Evolutionary conservation across 2,329 filamentous ascomycete genomes (phyloP), one percentile per base, ranked within the genome.

Genomic region (Monosporascus sp.): DNA sequence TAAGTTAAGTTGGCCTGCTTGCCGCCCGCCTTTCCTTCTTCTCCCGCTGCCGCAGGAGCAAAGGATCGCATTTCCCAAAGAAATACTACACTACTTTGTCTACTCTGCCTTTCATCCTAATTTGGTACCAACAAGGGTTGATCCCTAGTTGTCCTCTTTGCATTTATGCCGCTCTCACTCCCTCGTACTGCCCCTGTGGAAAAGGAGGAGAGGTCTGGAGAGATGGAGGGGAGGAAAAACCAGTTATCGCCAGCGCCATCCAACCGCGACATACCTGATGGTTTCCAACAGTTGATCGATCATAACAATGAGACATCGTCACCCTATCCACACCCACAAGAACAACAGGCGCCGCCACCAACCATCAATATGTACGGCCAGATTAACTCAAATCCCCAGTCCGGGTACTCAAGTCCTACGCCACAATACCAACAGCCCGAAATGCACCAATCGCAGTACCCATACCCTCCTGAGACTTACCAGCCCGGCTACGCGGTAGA

Each of bases 211-310:
- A 57, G 22, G 52, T 45, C 48, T 47, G 53, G 60, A 61, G 62
- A 63, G 52, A 66, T 65, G 63, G 64, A 64, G 14, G 24, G 17
- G 57, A 63, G 60, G 54, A 49, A 48, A 48, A 53, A 59, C 5
- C 71, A 75, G 37, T 73, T 71, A 44, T 79, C 78, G 22, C 77
- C 79, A 53, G 72, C 74, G 51, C 72, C 72, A 20, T 75, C 73
- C 48, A 66, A 69, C 48, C 60, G 61, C 53, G 71, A 74, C 45
- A 57, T 66, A 27, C 66, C 74, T 25, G 70, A 69, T 52, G 70
- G 71, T 39, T 70, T 76, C 53, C 69, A 73, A 47, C 71, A 77
- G 22, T 58, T 78, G 27, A 64, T 74, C 48, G 70, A 75, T 52
- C 73, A 78, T 57, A 78, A 77, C 41, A 62, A 66, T 25, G 57